Conservation (phyloP, 352 stramenopile genomes). For the Phytophthora uliginosa region DNA sequence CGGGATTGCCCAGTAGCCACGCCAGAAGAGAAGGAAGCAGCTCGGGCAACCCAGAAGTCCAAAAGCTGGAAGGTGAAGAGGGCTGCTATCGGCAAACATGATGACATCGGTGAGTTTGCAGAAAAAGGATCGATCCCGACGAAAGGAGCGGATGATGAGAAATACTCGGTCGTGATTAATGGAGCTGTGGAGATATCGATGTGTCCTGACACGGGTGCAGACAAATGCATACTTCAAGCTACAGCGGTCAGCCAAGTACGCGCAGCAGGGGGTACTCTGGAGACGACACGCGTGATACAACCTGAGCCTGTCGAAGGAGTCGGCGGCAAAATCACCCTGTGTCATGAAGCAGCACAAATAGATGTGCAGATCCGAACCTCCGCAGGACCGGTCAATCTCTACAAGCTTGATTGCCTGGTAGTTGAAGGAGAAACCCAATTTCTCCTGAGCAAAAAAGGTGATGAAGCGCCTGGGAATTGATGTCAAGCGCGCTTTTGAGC, state of each 20-base stretch:
- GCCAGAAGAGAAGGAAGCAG: background rate
- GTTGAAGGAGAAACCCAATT: conserved; percentile 7
- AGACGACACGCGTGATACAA: background rate
- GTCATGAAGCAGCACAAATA: conserved; percentile 2
- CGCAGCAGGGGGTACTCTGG: background rate
- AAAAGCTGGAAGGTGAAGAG: background rate
- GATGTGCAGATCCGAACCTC: conserved; percentile 19
- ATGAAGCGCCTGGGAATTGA: conserved; percentile 24
- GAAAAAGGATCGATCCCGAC: background rate
- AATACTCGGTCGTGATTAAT: conserved; percentile 11
- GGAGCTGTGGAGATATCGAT: conserved; percentile 12
- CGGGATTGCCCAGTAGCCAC: background rate
- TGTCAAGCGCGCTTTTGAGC: conserved; percentile 18
- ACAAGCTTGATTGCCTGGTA: conserved; percentile 13
- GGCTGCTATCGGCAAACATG: background rate
- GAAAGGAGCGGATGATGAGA: background rate
- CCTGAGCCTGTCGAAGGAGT: background rate
- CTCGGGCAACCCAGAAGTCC: background rate
- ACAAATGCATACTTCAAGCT: background rate
- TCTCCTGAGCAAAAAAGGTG: conserved; percentile 4
- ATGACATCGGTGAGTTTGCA: background rate
- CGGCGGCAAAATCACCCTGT: background rate
- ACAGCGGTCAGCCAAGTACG: too few species aligned
- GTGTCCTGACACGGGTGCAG: conserved; percentile 14
- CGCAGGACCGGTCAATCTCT: conserved; percentile 16